Conservation (phyloP, 495 filamentous ascomycete genomes). For the Trichoderma gamsii region DNA sequence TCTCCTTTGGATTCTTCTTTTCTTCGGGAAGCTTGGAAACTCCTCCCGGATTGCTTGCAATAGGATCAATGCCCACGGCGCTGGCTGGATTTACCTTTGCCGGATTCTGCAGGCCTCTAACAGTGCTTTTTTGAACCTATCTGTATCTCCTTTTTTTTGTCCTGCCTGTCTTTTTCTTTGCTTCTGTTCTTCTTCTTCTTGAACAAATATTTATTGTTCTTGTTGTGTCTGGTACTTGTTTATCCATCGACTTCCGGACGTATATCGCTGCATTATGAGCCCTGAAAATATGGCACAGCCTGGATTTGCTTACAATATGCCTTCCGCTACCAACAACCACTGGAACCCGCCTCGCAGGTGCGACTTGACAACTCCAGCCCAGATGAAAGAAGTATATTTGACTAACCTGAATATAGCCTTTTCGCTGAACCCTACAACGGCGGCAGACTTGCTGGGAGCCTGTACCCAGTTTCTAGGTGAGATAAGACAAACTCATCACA, state of each 20-base stretch:
- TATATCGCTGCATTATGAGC: conserved; percentile 8
- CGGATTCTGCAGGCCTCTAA: conserved; percentile 5
- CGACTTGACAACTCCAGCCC: not conserved
- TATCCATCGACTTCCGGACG: not conserved
- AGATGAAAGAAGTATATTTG: not conserved
- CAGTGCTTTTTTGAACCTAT: conserved; percentile 6
- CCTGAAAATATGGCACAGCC: conserved; percentile 12
- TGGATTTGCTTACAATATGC: conserved; percentile 10
- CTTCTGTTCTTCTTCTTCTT: not conserved
- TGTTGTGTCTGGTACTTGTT: not conserved
- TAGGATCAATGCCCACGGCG: conserved; percentile 10
- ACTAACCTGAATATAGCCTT: not conserved
- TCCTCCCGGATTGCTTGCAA: conserved; percentile 4
- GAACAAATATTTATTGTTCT: not conserved
- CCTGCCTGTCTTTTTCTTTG: not conserved
- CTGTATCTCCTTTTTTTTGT: not conserved
- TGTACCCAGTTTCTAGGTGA: not conserved
- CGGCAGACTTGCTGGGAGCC: not conserved
- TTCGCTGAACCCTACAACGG: conserved; percentile 1
- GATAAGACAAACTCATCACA: not conserved
- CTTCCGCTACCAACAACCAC: not conserved
- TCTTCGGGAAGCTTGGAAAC: not conserved
- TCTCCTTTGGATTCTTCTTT: not conserved
- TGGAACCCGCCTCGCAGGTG: conserved; percentile 10
- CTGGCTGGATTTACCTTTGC: conserved; percentile 1